phyloP scores from a whole-genome alignment of 768 basidiomycete genomes.

The Boletus sensibilis region DNA sequence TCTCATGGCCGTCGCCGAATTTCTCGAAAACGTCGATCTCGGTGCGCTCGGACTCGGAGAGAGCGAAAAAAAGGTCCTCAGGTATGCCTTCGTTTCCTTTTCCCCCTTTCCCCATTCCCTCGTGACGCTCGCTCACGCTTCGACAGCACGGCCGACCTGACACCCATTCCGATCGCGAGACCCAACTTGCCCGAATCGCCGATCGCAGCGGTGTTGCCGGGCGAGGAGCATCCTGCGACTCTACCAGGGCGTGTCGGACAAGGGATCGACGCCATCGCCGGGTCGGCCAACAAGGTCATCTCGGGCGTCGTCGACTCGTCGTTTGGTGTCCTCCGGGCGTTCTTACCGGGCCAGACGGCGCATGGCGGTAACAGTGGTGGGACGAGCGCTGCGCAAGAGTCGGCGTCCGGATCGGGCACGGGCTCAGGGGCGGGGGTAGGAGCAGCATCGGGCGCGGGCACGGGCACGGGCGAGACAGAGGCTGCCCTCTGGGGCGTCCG shows the following conservation, averaged over 20 bases:
- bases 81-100: conserved; percentile 37
- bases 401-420: neutral
- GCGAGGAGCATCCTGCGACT: conserved; percentile 50
- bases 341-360: conserved; percentile 51
- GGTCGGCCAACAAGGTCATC: conserved; percentile 76
- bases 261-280: conserved; percentile 75
- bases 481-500: conserved; percentile 29
- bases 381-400: conserved; percentile 18
- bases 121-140: neutral
- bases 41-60: conserved; percentile 64
- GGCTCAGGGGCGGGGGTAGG: neutral
- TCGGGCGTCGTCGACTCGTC: conserved; percentile 88
- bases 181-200: conserved; percentile 45
- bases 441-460: neutral
- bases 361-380: conserved; percentile 1
- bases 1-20: conserved; percentile 92
- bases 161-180: conserved; percentile 75
- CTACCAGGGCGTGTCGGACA: conserved; percentile 78
- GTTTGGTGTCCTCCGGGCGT: conserved; percentile 80
- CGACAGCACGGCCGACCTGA: conserved; percentile 69
- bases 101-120: neutral
- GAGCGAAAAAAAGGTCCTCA: conserved; percentile 53
- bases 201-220: conserved; percentile 34
- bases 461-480: conserved; percentile 6
- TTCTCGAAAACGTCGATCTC: conserved; percentile 92